Conservation (phyloP, 805 yeast species). For the Cyberlindnera bimundalis region DNA sequence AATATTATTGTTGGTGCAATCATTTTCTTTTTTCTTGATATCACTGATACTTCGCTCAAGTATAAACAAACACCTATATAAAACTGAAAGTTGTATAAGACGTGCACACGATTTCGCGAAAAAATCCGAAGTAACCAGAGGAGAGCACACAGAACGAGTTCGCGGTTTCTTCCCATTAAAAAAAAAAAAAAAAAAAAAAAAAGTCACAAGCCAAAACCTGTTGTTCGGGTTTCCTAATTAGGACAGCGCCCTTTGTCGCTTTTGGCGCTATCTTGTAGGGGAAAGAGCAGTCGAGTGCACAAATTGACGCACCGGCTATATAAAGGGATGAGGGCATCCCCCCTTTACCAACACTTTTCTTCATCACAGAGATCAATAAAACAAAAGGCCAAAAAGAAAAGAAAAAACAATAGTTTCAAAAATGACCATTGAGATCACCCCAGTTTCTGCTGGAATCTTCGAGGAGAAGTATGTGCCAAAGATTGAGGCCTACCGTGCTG, state of each 20-base stretch:
- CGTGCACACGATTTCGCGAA: background rate
- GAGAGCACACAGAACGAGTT: no score
- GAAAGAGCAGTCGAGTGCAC: slow-evolving; percentile 3
- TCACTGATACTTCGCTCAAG: no score
- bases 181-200: no score
- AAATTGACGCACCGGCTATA: background rate
- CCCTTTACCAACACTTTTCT: no score
- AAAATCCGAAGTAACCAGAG: no score
- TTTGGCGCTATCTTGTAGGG: slow-evolving; percentile 1
- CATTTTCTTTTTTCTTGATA: slow-evolving; percentile 13
- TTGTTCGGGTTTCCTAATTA: slow-evolving; percentile 1
- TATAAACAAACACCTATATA: no score
- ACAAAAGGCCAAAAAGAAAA: no score
- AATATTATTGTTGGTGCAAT: slow-evolving; percentile 22
- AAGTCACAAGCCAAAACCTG: no score
- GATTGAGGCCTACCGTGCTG: slow-evolving; percentile 20
- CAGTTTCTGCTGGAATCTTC: slow-evolving; percentile 6
- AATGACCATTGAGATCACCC: slow-evolving; percentile 4
- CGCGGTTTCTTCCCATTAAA: no score
- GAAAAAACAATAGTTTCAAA: background rate
- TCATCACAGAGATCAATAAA: no score
- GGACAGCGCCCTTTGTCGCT: slow-evolving; percentile 6
- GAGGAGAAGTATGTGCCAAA: slow-evolving; percentile 22
- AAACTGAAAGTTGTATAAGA: no score
- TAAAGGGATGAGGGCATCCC: background rate